Base-by-base conservation (phyloP, 78 protist genomes). In the Guillardia theta region DNA sequence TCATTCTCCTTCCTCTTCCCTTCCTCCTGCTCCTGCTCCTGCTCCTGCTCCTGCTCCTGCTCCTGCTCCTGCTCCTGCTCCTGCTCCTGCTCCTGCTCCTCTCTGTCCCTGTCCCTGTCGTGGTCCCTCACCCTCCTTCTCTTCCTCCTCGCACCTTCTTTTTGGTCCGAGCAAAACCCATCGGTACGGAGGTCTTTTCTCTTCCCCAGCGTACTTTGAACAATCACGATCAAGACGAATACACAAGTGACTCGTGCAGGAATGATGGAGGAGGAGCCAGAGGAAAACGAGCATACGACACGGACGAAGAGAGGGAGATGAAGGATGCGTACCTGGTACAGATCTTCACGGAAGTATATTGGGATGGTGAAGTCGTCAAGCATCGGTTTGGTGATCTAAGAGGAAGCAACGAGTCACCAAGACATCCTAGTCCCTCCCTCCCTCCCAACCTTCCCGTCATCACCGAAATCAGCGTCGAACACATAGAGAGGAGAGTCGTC, bases 391-490 rank as follows among this genome's bases (percentile, higher is more conserved):
- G 87, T 70, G 47, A 36, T 43, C 87, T 70, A n/a, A n/a, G n/a
- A n/a, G n/a, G n/a, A n/a, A n/a, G n/a, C n/a, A n/a, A n/a, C n/a
- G n/a, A n/a, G n/a, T n/a, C n/a, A n/a, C n/a, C n/a, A n/a, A n/a
- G n/a, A n/a, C n/a, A n/a, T n/a, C 58, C 15, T 15, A 19, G 30
- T 50, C 58, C 30, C 58, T 50, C 58, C 15, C 58, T 50, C 58
- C 30, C 58, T 50, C 58, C 15, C 30, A 15, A 10, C 15, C 58
- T 10, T 15, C 10, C 70, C 70, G 70, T 58, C 87, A 43, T 70
- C 87, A 15, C 87, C 87, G 87, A 70, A 70, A 15, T 70, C 87
- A 36, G 87, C 87, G 41, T 70, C 87, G 41, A 70, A 70, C n/a
- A 70, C 45, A 6, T 70, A 70, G 39, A 70, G 87, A 22, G 87